Evolutionary conservation across 2,329 filamentous ascomycete species (phyloP), one percentile per base, ranked within the genome.

Genomic region (Penicillium expansum): DNA sequence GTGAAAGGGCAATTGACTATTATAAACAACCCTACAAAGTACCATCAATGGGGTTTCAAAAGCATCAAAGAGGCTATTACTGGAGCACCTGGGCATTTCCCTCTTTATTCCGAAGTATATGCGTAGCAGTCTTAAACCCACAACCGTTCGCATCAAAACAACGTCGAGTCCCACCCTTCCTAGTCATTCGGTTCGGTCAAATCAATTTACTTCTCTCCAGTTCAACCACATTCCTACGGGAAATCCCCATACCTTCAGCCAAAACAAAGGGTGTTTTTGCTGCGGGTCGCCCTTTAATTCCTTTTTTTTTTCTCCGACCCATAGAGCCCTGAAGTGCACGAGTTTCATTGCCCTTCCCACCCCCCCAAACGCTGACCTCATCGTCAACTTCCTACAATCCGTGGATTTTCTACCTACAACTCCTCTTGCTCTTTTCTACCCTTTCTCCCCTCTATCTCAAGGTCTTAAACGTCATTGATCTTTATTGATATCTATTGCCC

Each of bases 221-320:
- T 48, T 48, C 51, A 48, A 62, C 61, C 57, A 64, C 64, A 66
- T 66, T 66, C 64, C 59, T 55, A 22, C 14, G 30, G 45, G 13
- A 55, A 55, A 32, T 30, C 27, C 27, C n/a, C 33, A 48, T 57
- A 56, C 59, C 62, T 68, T 67, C 68, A 66, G 64, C 69, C 71
- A 71, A 70, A 73, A 74, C 70, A 73, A 72, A 71, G 63, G 67
- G 58, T 56, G 41, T 48, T 48, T 53, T 27, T 13, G n/a, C 37
- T 20, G 24, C 11, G 38, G 49, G 10, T 20, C 33, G 47, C 32
- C 30, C 20, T 58, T 52, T 56, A 42, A 37, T 37, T 37, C 33
- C 39, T 32, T n/a, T n/a, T 24, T 22, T 47, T 54, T 55, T 41
- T 45, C 37, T 45, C 47, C 44, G 47, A 38, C 43, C 48, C 49